Evolutionary conservation across 1,284 basidiomycete species (phyloP), one percentile per base, ranked within the genome.

Genomic region (Ganoderma sp.): DNA sequence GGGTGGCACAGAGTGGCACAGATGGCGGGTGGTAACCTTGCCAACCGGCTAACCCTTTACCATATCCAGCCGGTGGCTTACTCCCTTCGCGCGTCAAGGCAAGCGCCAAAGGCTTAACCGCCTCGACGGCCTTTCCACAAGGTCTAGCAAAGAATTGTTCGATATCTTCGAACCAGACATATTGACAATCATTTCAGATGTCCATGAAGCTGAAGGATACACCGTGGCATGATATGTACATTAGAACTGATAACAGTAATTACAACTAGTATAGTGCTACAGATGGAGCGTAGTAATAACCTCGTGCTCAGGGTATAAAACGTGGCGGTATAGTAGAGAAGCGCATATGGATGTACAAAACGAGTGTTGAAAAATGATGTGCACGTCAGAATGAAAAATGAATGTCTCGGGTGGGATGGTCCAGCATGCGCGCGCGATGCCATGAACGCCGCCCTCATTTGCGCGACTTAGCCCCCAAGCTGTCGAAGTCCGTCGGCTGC

Each of bases 61-160:
- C 56, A 57, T 32, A 57, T 57, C 34, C 19, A 57, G 56, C 17
- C 32, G 56, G 56, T 57, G 56, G 56, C 56, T 57, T 57, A 57
- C 52, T 32, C 32, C 52, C 9, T 54, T 54, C 12, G 22, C 32
- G 28, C 32, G 28, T 32, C 34, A 6, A 4, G 19, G 19, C 56
- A 57, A 57, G 56, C 56, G 56, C 52, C 17, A 15, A 28, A 32
- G 14, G 52, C 28, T 57, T 57, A 57, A 57, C 56, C 56, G 56
- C 52, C 52, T 54, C n/a, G 8, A 50, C 48, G n/a, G 0, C 19
- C 32, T 32, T 32, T 2, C 32, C 32, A 32, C 32, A 32, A 32
- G 2, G 48, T 22, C 22, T 32, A 8, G 7, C 17, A 45, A 19
- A 45, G 19, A 19, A 45, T 39, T 39, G 37, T 10, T 2, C 1